Conservation (phyloP, 208 protist genomes). For the Leishmania lainsoni region DNA sequence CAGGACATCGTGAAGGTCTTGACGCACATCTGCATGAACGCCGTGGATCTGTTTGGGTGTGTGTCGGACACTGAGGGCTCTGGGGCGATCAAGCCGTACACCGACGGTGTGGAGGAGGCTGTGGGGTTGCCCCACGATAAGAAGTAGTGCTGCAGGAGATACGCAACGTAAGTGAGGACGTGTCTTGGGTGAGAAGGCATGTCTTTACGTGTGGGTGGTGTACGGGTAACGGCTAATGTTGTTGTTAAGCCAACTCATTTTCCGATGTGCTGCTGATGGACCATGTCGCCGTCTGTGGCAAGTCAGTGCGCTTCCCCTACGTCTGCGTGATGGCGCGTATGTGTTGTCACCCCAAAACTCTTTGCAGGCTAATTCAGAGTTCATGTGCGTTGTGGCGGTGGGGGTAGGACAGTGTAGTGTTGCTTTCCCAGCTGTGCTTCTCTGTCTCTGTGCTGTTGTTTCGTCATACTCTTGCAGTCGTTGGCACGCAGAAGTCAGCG, state of each 20-base stretch:
- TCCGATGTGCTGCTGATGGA: too few species aligned
- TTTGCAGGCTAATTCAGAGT: too few species aligned
- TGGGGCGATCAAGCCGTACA: conserved; percentile 44
- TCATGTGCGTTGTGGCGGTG: too few species aligned
- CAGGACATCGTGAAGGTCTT: conserved; percentile 90
- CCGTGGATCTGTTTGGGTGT: conserved; percentile 74
- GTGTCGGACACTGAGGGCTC: conserved; percentile 46
- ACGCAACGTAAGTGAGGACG: not conserved
- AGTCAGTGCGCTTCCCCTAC: too few species aligned
- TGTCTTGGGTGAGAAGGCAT: too few species aligned
- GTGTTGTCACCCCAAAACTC: too few species aligned
- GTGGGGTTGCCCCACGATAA: not conserved
- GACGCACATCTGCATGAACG: conserved; percentile 66
- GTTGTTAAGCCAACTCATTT: rapidly evolving
- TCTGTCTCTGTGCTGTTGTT: not conserved
- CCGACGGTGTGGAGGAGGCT: conserved; percentile 19
- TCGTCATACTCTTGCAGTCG: too few species aligned
- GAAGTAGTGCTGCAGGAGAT: not conserved
- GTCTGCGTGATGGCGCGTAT: too few species aligned
- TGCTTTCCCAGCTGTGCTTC: not conserved
- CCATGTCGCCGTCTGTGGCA: too few species aligned
- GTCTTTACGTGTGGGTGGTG: not conserved
- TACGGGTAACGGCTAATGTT: not conserved
- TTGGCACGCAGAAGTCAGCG: too few species aligned
- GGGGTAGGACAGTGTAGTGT: not conserved